phyloP scores from a whole-genome alignment of 768 basidiomycete species.

The Inosperma sp. region DNA sequence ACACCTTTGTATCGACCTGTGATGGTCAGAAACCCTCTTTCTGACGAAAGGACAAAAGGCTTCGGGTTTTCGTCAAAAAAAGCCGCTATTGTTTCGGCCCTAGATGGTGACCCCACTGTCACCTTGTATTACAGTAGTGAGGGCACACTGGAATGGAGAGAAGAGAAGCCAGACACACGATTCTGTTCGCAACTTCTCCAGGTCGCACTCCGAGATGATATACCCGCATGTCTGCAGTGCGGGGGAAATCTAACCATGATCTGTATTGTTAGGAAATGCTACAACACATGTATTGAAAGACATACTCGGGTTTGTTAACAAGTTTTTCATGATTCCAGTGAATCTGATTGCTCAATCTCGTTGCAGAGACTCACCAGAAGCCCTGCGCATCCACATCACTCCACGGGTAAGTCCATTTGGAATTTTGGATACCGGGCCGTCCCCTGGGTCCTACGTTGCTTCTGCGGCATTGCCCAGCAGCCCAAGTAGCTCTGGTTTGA shows the following conservation, averaged over 20 bases:
- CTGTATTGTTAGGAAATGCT: not conserved
- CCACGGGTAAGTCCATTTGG: too few relatives aligned
- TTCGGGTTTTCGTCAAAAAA: slow-evolving; percentile 56
- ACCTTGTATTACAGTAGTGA: slow-evolving; percentile 37
- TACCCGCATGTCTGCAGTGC: slow-evolving; percentile 65
- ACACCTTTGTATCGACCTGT: slow-evolving; percentile 60
- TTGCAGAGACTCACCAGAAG: too few relatives aligned
- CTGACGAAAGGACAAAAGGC: slow-evolving; percentile 61
- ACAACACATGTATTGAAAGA: slow-evolving; percentile 13
- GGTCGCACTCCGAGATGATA: slow-evolving; percentile 74
- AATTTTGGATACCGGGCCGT: too few relatives aligned
- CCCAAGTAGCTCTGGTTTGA: too few relatives aligned
- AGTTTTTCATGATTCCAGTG: slow-evolving; percentile 60
- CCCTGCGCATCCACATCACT: too few relatives aligned
- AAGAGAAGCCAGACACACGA: slow-evolving; percentile 39
- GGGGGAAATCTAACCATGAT: slow-evolving; percentile 60
- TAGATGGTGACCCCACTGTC: slow-evolving; percentile 69
- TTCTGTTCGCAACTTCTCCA: slow-evolving; percentile 78
- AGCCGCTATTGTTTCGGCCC: slow-evolving; percentile 56
- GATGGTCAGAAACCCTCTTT: slow-evolving; percentile 71
- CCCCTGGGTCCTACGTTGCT: too few relatives aligned
- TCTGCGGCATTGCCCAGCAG: too few relatives aligned
- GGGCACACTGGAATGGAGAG: not conserved
- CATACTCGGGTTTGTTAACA: slow-evolving; percentile 64
- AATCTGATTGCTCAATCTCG: too few relatives aligned